Conservation (phyloP, 768 basidiomycete genomes). For the Gelatoporia subvermispora region DNA sequence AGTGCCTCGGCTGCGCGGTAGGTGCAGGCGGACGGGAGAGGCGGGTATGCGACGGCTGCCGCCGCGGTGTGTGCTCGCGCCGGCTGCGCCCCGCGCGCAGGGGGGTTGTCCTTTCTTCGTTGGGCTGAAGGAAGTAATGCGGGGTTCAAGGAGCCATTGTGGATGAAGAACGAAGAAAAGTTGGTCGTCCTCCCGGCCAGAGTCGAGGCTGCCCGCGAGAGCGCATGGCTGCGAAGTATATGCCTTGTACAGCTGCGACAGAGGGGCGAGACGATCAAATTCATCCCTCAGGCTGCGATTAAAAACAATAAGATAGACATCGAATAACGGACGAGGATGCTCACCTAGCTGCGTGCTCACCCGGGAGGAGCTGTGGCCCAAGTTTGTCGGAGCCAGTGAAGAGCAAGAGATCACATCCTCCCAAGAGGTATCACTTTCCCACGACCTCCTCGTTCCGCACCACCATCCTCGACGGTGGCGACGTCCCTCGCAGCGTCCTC, state of each 20-base stretch:
- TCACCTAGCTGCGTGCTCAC: too few relatives aligned
- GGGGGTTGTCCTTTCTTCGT: conserved; percentile 13
- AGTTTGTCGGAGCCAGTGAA: too few relatives aligned
- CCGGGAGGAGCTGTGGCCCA: too few relatives aligned
- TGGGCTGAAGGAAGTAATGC: neutral
- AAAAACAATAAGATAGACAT: too few relatives aligned
- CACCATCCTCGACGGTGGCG: conserved; percentile 2
- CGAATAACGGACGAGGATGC: too few relatives aligned
- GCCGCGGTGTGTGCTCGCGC: conserved; percentile 8
- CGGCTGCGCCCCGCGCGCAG: conserved; percentile 5
- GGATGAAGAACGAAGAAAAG: conserved; percentile 60
- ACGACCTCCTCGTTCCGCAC: conserved; percentile 7
- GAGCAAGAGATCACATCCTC: too few relatives aligned
- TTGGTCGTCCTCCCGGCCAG: conserved; percentile 4
- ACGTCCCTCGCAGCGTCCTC: too few relatives aligned
- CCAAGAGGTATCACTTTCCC: neutral
- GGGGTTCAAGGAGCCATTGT: conserved; percentile 42
- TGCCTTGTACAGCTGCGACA: conserved; percentile 9
- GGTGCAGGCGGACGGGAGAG: conserved; percentile 11
- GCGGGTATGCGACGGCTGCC: too few relatives aligned
- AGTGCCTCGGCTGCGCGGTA: conserved; percentile 29
- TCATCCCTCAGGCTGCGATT: too few relatives aligned
- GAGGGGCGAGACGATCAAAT: neutral
- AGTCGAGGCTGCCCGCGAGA: conserved; percentile 12
- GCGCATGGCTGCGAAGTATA: conserved; percentile 2